A percentile compares a stretch with the other conserved stretches of the same genome.
phyloP scores from a whole-genome alignment of 345 rosid genomes.

The Salix purpurea region DNA sequence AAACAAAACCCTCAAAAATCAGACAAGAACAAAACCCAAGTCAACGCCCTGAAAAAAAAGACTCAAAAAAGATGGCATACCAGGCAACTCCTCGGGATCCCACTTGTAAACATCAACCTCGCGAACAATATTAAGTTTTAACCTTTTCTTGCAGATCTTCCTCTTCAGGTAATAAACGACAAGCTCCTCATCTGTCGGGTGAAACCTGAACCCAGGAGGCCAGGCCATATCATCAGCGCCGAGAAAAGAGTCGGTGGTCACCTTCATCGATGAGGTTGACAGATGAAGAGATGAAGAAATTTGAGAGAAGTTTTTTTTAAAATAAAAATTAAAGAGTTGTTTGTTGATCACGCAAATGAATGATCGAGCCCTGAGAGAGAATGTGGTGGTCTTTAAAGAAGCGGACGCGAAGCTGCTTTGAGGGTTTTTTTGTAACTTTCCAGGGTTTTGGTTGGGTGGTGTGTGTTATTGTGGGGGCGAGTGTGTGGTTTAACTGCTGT shows the following conservation, averaged over 20 bases:
- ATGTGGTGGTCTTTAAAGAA: not conserved
- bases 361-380: no score
- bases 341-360: not conserved
- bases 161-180: constrained; percentile 67
- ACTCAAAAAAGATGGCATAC: constrained; percentile 23
- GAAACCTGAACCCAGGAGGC: constrained; percentile 95
- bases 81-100: constrained; percentile 92
- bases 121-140: constrained; percentile 53
- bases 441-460: not conserved
- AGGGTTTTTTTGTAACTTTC: not conserved
- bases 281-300: not conserved
- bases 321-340: not conserved
- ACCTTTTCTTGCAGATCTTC: constrained; percentile 60
- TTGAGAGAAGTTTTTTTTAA: not conserved
- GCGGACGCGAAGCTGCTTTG: not conserved
- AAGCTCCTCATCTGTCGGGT: constrained; percentile 93
- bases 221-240: constrained; percentile 32
- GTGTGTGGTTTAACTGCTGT: no score
- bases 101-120: constrained; percentile 85
- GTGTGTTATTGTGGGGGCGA: no score
- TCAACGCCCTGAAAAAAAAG: not conserved
- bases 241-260: constrained; percentile 15
- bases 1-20: not conserved
- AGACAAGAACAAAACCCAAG: not conserved
- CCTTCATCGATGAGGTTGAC: constrained; percentile 22